Conservation (phyloP, 1,284 basidiomycete genomes). For the Bjerkandera adusta region DNA sequence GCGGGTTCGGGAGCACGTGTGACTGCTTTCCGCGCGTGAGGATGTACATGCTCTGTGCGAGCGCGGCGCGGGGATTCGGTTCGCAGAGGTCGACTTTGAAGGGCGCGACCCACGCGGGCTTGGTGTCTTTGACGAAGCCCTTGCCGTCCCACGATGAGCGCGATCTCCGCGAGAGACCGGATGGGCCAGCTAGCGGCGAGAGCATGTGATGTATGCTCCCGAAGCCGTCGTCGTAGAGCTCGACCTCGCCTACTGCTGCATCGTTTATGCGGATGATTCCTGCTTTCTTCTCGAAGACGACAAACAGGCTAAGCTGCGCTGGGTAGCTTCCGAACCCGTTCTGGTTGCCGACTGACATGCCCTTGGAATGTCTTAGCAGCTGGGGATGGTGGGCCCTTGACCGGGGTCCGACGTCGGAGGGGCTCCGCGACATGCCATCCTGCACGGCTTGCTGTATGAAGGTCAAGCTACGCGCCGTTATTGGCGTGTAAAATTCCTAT, state of each 20-base stretch:
- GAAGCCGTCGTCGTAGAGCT: slow-evolving; percentile 53
- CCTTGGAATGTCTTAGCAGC: slow-evolving; percentile 28
- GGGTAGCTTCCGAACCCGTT: slow-evolving; percentile 49
- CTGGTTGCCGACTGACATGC: slow-evolving; percentile 29
- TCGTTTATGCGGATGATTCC: slow-evolving; percentile 75
- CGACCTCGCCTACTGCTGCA: slow-evolving; percentile 74
- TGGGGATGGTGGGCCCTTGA: slow-evolving; percentile 15
- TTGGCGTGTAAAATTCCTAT: slow-evolving; percentile 79
- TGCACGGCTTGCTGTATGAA: slow-evolving; percentile 70
- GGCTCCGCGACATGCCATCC: slow-evolving; percentile 44
- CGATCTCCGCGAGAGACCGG: slow-evolving; percentile 35
- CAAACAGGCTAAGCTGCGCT: slow-evolving; percentile 70
- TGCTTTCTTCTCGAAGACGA: slow-evolving; percentile 81
- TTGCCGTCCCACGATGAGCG: slow-evolving; percentile 54
- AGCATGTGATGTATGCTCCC: slow-evolving; percentile 19
- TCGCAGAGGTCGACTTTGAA: slow-evolving; percentile 48
- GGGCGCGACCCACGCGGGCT: slow-evolving; percentile 55
- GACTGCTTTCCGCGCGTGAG: slow-evolving; percentile 69
- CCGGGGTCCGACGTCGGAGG: slow-evolving; percentile 38
- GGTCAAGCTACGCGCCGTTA: slow-evolving; percentile 55
- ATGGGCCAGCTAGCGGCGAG: slow-evolving; percentile 21
- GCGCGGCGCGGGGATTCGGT: slow-evolving; percentile 19
- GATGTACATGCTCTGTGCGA: slow-evolving; percentile 48
- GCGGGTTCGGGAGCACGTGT: slow-evolving; percentile 64
- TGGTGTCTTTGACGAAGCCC: slow-evolving; percentile 40